These are phyloP conservation scores for Penicillium lividum DNA, from an alignment of 495 filamentous ascomycete genomes.

Conservation along the genomic window DNA sequence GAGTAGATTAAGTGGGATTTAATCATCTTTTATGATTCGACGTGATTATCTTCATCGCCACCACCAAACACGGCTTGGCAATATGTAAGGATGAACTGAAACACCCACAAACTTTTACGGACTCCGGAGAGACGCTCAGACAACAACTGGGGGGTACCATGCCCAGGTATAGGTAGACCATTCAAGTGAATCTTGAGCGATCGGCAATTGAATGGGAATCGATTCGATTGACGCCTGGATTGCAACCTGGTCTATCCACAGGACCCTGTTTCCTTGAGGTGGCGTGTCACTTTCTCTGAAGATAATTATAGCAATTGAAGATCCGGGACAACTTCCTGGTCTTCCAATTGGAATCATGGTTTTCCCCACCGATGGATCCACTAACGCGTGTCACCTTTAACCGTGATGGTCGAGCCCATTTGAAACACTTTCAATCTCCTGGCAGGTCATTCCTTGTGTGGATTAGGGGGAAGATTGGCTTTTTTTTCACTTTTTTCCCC, in stretches of 20 bases:
- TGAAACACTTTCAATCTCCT: conserved; percentile 15
- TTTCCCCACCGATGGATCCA: conserved; percentile 23
- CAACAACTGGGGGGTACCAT: background rate
- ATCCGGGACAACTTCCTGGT: conserved; percentile 16
- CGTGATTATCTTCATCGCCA: conserved; percentile 15
- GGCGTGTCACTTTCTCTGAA: background rate
- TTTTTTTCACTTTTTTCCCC: background rate
- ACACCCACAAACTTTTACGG: conserved; percentile 12
- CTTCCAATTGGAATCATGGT: conserved; percentile 25
- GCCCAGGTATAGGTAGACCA: conserved; percentile 11
- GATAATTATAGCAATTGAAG: conserved; percentile 18
- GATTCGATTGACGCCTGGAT: conserved; percentile 2
- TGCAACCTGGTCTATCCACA: conserved; percentile 1
- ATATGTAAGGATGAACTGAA: conserved; percentile 13
- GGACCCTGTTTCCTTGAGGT: conserved; percentile 8
- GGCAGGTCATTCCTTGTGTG: background rate
- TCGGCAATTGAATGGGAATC: background rate
- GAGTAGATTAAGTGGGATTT: conserved; percentile 2
- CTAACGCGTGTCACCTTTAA: conserved; percentile 33
- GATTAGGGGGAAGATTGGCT: background rate
- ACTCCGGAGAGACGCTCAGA: conserved; percentile 1
- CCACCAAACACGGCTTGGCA: conserved; percentile 13
- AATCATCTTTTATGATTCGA: background rate
- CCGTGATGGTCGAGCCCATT: conserved; percentile 11
- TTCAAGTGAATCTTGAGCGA: background rate